Evolutionary conservation across 768 basidiomycete species (phyloP).

Genomic region (Mycena galopus): DNA sequence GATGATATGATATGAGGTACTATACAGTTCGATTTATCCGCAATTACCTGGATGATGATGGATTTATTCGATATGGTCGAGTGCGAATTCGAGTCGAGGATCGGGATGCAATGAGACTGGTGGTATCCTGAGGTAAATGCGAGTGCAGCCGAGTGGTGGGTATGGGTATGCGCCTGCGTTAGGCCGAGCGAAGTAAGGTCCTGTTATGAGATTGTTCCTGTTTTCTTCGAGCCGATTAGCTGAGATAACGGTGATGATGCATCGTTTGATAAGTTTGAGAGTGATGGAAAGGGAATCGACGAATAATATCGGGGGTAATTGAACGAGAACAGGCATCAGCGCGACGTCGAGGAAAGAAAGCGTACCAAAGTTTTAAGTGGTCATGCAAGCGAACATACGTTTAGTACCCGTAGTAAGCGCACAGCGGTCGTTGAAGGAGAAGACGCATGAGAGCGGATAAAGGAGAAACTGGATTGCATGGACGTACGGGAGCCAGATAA

Average conservation of each 20-base stretch:
- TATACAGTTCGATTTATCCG: not conserved
- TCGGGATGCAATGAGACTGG: too few relatives aligned
- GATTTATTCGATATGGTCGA: slow-evolving; percentile 12
- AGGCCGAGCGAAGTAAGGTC: slow-evolving; percentile 14
- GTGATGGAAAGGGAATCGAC: slow-evolving; percentile 10
- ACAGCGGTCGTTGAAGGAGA: slow-evolving; percentile 69
- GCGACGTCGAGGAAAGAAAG: slow-evolving; percentile 25
- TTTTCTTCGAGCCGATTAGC: slow-evolving; percentile 1
- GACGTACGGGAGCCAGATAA: slow-evolving; percentile 87
- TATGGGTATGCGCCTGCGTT: not conserved
- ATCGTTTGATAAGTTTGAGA: too few relatives aligned
- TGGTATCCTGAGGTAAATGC: too few relatives aligned
- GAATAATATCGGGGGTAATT: slow-evolving; percentile 10
- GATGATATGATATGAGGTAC: slow-evolving; percentile 4
- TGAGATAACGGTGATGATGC: not conserved
- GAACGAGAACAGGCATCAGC: not conserved
- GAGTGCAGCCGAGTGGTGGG: not conserved
- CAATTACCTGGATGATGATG: not conserved
- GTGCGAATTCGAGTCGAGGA: not conserved
- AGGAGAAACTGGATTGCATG: not conserved
- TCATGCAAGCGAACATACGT: slow-evolving; percentile 31
- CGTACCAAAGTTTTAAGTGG: slow-evolving; percentile 39
- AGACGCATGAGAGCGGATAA: too few relatives aligned
- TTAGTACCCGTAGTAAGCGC: slow-evolving; percentile 74
- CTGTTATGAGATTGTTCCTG: slow-evolving; percentile 6